phyloP scores from a whole-genome alignment of 169 alveolate genomes.

The Babesia caballi region DNA sequence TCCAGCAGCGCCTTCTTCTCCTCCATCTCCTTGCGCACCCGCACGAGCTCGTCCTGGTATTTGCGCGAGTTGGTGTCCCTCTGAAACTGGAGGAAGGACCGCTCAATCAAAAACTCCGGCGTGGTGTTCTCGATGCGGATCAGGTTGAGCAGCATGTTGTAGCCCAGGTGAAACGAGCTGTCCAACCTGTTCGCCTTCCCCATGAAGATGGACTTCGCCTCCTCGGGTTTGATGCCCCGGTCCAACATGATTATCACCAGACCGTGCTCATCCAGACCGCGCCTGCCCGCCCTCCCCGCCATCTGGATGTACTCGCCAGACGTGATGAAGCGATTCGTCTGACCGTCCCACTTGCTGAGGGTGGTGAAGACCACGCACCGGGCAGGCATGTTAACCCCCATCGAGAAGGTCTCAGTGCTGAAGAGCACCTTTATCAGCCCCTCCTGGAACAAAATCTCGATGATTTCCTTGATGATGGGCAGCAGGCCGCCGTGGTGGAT shows the following conservation, averaged over 20 bases:
- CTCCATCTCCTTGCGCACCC: slow-evolving; percentile 27
- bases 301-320: slow-evolving; percentile 96
- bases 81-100: slow-evolving; percentile 95
- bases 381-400: slow-evolving; percentile 99
- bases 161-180: slow-evolving; percentile 91
- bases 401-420: slow-evolving; percentile 97
- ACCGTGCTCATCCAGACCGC: slow-evolving; percentile 97
- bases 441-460: slow-evolving; percentile 95
- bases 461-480: slow-evolving; percentile 95
- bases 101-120: slow-evolving; percentile 93
- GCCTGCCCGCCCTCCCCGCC: slow-evolving; percentile 97
- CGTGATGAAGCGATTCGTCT: slow-evolving; percentile 86
- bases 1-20: slow-evolving; percentile 66
- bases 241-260: slow-evolving; percentile 93
- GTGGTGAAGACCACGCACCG: slow-evolving; percentile 96
- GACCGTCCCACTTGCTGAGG: slow-evolving; percentile 93
- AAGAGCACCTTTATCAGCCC: slow-evolving; percentile 92
- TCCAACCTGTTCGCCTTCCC: slow-evolving; percentile 91
- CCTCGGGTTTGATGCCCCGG: slow-evolving; percentile 88
- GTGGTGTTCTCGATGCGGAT: slow-evolving; percentile 93
- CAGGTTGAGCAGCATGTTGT: slow-evolving; percentile 95
- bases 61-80: slow-evolving; percentile 76
- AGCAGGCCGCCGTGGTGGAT: slow-evolving; percentile 98
- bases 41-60: background rate
- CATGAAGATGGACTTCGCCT: slow-evolving; percentile 87